phyloP scores from a whole-genome alignment of 2,329 filamentous ascomycete species.

The Ophiostoma tasmaniense region DNA sequence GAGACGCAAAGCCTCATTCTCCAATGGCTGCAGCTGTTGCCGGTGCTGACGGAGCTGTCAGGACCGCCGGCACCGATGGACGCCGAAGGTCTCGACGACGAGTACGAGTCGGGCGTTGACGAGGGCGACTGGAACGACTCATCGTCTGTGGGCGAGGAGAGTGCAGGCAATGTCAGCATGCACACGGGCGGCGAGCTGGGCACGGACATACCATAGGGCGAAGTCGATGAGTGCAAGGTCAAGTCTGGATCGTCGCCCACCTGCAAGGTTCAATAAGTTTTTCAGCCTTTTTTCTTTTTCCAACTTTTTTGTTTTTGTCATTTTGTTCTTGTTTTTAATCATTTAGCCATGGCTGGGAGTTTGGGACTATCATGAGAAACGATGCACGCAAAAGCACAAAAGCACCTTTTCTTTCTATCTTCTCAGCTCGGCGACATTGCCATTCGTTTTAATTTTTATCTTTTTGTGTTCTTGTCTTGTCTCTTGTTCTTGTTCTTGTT shows the following conservation, averaged over 20 bases:
- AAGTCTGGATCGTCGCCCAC: background rate
- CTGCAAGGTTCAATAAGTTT: background rate
- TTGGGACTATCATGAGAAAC: background rate
- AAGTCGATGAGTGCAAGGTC: background rate
- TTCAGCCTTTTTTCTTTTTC: background rate
- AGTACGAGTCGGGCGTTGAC: background rate
- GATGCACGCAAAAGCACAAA: conserved; percentile 1
- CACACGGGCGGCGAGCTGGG: background rate
- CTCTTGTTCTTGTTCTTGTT: background rate
- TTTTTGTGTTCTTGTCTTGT: background rate
- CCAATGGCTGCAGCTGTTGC: background rate
- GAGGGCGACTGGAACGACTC: conserved; percentile 8
- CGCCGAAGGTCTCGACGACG: background rate
- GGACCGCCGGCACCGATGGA: background rate
- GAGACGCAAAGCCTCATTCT: conserved; percentile 17
- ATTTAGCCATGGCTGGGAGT: background rate
- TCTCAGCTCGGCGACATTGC: background rate
- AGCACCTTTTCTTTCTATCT: background rate
- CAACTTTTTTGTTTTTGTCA: background rate
- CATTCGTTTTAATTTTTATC: background rate
- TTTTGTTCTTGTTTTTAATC: background rate
- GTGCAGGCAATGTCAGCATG: background rate
- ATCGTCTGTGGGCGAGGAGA: background rate
- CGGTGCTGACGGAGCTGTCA: background rate
- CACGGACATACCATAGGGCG: conserved; percentile 2